Base-by-base conservation (phyloP, 208 protist genomes). In the Strigomonas oncopelti region DNA sequence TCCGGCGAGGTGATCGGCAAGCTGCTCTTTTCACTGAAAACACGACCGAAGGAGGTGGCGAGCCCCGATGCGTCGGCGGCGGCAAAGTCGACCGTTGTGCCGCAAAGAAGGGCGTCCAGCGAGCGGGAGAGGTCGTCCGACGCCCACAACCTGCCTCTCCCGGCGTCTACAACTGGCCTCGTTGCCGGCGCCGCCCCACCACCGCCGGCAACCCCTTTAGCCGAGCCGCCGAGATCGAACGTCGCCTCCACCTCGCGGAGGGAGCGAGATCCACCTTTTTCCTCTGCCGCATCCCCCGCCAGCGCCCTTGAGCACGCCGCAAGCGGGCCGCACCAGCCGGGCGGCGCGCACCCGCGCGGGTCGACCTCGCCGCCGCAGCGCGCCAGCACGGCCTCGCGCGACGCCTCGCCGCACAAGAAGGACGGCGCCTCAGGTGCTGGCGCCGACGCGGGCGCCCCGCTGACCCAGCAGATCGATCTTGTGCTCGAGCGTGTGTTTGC, bases 1-100 rank as follows among this genome's bases (percentile, higher is more conserved):
- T 65, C 67, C 0, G 78, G 80, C 0, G 71, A 87, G 57, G 81
- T 88, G 8, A 81, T 91, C 1, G 91, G 91, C 5, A 90, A 87
- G 53, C 83, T 96, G 7, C 72, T 93, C 54, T 91, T 96, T 64
- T 71, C 83, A 0, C 60, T 96, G 0, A 62, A 84, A 29, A 83
- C 83, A n/a, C 46, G 8, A 3, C 20, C 20, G 25, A 2, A 32
- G n/a, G 22, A 14, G 53, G 31, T 8, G 22, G 7, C 53, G 22
- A 1, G 27, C 25, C 31, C 32, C 20, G 57, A 38, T 13, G 20
- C 5, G 32, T 46, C 57, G 57, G 32, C 27, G 32, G 25, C 27
- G 55, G 13, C 27, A n/a, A 7, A 14, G 29, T 25, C 55, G 27
- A 27, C 29, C 29, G 9, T 9, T 45, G 58, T 52, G 9, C 18